A percentile compares a stretch with the other conserved stretches of the same genome.
phyloP scores from a whole-genome alignment of 1,284 basidiomycete species.

The Blastosporella zonata region DNA sequence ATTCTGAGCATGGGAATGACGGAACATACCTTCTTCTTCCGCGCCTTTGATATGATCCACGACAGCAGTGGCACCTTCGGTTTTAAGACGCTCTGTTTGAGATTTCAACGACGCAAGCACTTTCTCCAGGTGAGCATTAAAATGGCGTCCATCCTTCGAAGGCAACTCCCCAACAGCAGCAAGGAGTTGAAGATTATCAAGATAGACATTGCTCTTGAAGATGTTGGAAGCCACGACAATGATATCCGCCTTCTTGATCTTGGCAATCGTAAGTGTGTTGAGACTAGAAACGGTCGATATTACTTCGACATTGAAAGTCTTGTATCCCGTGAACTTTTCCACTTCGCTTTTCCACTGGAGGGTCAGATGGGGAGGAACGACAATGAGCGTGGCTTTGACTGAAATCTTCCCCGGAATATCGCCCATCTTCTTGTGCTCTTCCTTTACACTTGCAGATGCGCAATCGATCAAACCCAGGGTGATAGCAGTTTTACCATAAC shows the following conservation, averaged over 20 bases:
- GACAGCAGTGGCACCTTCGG: constrained; percentile 60
- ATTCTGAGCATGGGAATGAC: not conserved
- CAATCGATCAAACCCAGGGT: constrained; percentile 86
- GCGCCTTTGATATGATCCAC: constrained; percentile 60
- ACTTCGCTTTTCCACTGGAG: constrained; percentile 90
- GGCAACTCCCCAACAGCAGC: constrained; percentile 68
- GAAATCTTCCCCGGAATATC: constrained; percentile 66
- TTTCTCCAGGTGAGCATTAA: constrained; percentile 74
- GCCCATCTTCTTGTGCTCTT: constrained; percentile 52
- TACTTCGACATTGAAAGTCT: constrained; percentile 64
- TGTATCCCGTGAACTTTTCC: constrained; percentile 68
- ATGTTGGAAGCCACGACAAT: constrained; percentile 86
- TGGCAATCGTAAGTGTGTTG: constrained; percentile 73
- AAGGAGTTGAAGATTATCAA: constrained; percentile 71
- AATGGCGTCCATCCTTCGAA: constrained; percentile 79
- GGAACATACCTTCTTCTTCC: constrained; percentile 50
- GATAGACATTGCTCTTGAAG: constrained; percentile 76
- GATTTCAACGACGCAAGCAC: constrained; percentile 54
- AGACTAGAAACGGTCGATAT: constrained; percentile 74
- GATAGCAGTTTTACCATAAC: constrained; percentile 96
- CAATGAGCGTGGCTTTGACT: constrained; percentile 76
- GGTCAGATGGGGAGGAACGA: constrained; percentile 89
- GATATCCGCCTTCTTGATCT: constrained; percentile 81
- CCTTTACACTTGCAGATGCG: constrained; percentile 52
- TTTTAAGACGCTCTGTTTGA: constrained; percentile 68